These are phyloP conservation scores for Coemansia sp. DNA, from an alignment of 192 early-diverging fungal genomes.

Conservation along the genomic window DNA sequence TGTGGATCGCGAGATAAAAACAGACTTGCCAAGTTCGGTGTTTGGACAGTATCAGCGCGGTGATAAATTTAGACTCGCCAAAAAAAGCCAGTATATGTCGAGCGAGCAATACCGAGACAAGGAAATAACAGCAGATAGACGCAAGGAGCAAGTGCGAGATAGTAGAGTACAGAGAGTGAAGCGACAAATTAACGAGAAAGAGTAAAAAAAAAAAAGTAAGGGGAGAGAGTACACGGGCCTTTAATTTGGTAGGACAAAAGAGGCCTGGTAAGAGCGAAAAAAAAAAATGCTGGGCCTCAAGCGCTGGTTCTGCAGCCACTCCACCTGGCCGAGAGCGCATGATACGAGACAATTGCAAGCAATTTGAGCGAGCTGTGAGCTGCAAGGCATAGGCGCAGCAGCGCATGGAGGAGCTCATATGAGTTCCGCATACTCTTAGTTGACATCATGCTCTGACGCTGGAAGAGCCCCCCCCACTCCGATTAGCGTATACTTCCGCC, in stretches of 20 bases:
- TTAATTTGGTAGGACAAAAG: neutral
- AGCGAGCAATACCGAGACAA: neutral
- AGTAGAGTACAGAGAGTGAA: neutral
- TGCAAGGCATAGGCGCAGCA: neutral
- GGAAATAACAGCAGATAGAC: neutral
- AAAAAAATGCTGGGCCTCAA: neutral
- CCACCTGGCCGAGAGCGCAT: slow-evolving; percentile 2
- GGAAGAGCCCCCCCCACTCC: neutral
- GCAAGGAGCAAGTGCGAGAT: neutral
- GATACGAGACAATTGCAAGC: neutral
- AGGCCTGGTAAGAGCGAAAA: neutral
- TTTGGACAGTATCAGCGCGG: neutral
- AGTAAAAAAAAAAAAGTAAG: neutral
- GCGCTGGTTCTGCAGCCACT: slow-evolving; percentile 2
- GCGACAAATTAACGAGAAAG: neutral
- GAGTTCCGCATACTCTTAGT: neutral
- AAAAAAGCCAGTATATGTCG: neutral
- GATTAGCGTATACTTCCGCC: neutral
- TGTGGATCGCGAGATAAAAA: neutral
- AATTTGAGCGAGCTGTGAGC: neutral
- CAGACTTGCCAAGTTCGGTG: neutral
- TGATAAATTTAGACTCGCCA: neutral
- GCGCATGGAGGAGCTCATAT: neutral
- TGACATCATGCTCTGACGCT: neutral
- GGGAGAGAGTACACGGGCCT: neutral